These are phyloP conservation scores for Zygotorulaspora sp. DNA, from an alignment of 805 yeast genomes.

Conservation along the genomic window DNA sequence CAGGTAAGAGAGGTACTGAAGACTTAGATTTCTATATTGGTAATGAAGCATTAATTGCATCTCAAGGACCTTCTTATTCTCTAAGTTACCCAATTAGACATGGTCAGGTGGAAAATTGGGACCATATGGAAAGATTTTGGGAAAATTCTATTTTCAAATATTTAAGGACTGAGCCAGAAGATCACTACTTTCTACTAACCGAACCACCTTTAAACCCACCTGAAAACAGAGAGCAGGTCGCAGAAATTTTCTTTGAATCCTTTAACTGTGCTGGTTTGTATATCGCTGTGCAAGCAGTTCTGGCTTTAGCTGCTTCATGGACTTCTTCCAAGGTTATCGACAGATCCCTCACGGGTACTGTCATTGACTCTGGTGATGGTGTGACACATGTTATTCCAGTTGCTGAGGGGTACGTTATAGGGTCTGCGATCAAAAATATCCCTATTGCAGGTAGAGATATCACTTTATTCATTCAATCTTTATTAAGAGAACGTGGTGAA, in stretches of 20 bases:
- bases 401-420: slow-evolving; percentile 98
- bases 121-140: slow-evolving; percentile 99
- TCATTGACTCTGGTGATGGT: slow-evolving; percentile 98
- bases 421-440: slow-evolving; percentile 92
- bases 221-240: slow-evolving; percentile 96
- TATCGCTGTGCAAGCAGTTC: slow-evolving; percentile 97
- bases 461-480: slow-evolving; percentile 85
- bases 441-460: slow-evolving; percentile 99
- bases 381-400: slow-evolving; percentile 99
- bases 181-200: slow-evolving; percentile 89
- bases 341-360: slow-evolving; percentile 95
- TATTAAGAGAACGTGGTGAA: slow-evolving; percentile 96
- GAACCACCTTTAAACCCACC: slow-evolving; percentile 99
- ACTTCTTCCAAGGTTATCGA: slow-evolving; percentile 93
- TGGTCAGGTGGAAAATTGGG: slow-evolving; percentile 99
- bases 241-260: slow-evolving; percentile 97
- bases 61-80: slow-evolving; percentile 87
- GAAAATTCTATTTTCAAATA: slow-evolving; percentile 95
- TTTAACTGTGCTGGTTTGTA: slow-evolving; percentile 98
- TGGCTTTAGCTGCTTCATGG: slow-evolving; percentile 99
- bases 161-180: slow-evolving; percentile 97
- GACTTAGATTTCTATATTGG: slow-evolving; percentile 94
- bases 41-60: slow-evolving; percentile 86
- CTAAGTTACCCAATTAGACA: slow-evolving; percentile 91
- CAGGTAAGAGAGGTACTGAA: slow-evolving; percentile 82